Evolutionary conservation across 139 green algal species (phyloP), one percentile per base, ranked within the genome.

Genomic region (Chlorella vulgaris): DNA sequence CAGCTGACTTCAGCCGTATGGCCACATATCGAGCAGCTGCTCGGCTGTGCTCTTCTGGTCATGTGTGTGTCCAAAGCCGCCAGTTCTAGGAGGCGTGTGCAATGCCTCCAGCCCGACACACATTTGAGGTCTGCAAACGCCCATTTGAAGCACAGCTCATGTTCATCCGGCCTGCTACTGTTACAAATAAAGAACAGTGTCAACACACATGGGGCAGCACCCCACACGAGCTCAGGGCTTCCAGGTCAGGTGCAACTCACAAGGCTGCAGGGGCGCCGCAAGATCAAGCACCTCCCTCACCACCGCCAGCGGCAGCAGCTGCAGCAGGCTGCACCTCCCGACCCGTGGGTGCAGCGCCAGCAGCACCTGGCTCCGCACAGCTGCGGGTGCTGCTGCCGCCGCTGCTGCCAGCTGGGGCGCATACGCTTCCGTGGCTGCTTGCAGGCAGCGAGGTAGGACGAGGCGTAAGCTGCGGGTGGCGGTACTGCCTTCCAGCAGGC

Each of bases 301-400:
- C 51, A 81, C 51, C 22, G 40, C 50, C 81, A 77, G 65, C 71
- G 81, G 81, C 74, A 85, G 81, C 81, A 85, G 65, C 66, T 85
- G 81, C 70, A 85, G 69, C 74, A 73, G 50, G 65, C 70, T 81
- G 69, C 81, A 85, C 2, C 81, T 70, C 18, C 81, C 81, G 6
- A 38, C 65, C 1, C 81, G 60, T 0, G 81, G 70, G 71, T 85
- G 81, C 70, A 81, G 81, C 19, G 70, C 71, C 51, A 81, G 63
- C 68, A 80, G 73, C 65, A 85, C 36, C 10, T 71, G 69, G 36
- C 4, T 24, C 7, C 69, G 81, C 33, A 67, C 36, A 19, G 58
- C 38, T 7, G 69, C 4, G 7, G 81, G 55, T 36, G 81, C 58
- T 8, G 67, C 68, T 10, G n/a, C 65, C 21, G 78, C 78, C 18